phyloP scores from a whole-genome alignment of 108 stramenopile species.

The Aureococcus anophagefferens region DNA sequence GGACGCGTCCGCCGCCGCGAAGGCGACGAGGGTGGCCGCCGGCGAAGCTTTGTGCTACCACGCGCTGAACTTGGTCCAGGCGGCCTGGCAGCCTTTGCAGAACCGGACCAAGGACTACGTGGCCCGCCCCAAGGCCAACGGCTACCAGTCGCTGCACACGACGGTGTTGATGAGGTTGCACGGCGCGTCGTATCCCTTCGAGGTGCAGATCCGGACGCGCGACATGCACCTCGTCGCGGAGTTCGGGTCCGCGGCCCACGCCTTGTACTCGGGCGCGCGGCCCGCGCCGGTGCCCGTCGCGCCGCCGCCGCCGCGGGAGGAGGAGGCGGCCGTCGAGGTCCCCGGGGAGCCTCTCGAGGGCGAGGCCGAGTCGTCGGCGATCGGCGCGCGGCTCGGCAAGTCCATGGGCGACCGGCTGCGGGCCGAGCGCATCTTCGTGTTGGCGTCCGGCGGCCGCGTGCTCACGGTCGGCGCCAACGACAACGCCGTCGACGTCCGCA shows the following conservation, averaged over 20 bases:
- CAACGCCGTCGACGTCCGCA: background rate
- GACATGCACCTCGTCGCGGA: conserved; percentile 80
- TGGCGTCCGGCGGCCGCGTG: background rate
- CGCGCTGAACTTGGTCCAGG: conserved; percentile 46
- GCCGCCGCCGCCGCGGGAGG: background rate
- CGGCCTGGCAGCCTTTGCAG: conserved; percentile 37
- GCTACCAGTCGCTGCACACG: conserved; percentile 85
- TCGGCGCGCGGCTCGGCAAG: background rate
- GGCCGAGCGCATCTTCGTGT: background rate
- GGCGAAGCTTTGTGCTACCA: conserved; percentile 59
- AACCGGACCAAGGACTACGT: conserved; percentile 82
- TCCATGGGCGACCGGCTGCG: background rate
- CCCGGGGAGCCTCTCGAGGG: too few species aligned
- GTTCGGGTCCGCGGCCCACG: conserved; percentile 72
- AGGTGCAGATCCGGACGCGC: conserved; percentile 67
- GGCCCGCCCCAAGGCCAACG: conserved; percentile 67
- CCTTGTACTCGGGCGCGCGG: conserved; percentile 3
- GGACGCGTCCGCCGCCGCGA: conserved; percentile 48
- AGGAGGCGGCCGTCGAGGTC: too few species aligned
- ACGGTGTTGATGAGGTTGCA: conserved; percentile 50
- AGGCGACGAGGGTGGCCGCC: conserved; percentile 53
- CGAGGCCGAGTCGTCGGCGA: background rate
- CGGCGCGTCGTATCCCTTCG: conserved; percentile 55
- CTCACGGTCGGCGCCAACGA: background rate
- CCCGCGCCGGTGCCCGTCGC: background rate